Percentiles rank a stretch among this genome's conserved stretches.
These are phyloP conservation scores for Castanospermum australe DNA, from an alignment of 306 rosid genomes.

Conservation along the genomic window DNA sequence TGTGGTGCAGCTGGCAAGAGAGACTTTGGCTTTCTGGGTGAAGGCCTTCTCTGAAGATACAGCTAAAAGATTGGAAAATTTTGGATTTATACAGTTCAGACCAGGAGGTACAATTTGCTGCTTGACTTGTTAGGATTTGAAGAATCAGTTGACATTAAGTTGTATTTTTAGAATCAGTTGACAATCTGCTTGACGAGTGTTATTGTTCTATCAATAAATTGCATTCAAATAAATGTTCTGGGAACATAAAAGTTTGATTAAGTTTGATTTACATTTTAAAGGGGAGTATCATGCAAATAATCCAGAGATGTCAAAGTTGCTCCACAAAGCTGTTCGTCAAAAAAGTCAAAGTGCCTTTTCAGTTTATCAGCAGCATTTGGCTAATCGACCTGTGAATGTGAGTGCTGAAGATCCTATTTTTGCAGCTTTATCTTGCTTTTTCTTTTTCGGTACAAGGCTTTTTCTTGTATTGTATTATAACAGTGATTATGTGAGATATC, in stretches of 20 bases:
- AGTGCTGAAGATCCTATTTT: constrained; percentile 35
- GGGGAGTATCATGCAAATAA: constrained; percentile 99
- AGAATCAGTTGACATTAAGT: not conserved
- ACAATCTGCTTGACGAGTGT: not conserved
- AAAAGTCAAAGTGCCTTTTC: constrained; percentile 91
- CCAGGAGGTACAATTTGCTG: constrained; percentile 83
- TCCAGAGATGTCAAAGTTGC: constrained; percentile 99
- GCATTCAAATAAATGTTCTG: not conserved
- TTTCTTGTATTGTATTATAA: constrained; percentile 1
- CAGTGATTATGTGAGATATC: constrained; percentile 5
- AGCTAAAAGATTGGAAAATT: constrained; percentile 95
- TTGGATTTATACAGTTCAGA: constrained; percentile 98
- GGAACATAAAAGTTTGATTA: constrained; percentile 9
- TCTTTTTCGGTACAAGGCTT: too few species aligned
- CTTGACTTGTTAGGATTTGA: constrained; percentile 12
- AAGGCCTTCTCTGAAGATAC: constrained; percentile 99
- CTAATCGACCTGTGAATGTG: constrained; percentile 96
- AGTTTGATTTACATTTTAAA: constrained; percentile 32
- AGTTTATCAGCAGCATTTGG: constrained; percentile 97
- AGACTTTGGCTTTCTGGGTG: constrained; percentile 97
- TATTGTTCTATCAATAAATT: constrained; percentile 4
- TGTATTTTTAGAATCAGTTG: constrained; percentile 5
- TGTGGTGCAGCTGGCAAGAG: constrained; percentile 86
- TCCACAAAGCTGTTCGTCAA: constrained; percentile 99
- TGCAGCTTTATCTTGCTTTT: not conserved